Percentiles rank a stretch among this genome's conserved stretches.
Conservation (phyloP, 306 rosid genomes). For the Vicia faba region DNA sequence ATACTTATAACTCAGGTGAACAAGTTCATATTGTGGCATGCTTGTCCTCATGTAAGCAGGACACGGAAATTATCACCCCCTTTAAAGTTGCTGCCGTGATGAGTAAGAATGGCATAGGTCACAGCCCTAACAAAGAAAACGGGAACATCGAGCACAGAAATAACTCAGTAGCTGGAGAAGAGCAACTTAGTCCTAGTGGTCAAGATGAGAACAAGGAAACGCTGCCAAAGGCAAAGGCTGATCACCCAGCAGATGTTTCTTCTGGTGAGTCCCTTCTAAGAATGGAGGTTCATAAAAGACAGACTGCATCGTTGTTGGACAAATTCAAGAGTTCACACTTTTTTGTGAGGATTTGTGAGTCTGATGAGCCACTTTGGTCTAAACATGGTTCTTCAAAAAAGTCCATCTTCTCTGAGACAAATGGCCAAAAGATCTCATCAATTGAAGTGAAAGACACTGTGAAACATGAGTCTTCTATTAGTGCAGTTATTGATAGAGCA, state of each 20-base stretch:
- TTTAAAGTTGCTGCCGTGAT: conserved; percentile 93
- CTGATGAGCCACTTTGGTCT: conserved; percentile 85
- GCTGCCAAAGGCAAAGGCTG: conserved; percentile 34
- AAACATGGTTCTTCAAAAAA: conserved; percentile 55
- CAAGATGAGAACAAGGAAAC: conserved; percentile 52
- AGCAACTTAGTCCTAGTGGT: conserved; percentile 44
- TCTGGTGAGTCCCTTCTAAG: conserved; percentile 83
- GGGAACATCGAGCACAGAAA: conserved; percentile 52
- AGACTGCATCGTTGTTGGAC: conserved; percentile 69
- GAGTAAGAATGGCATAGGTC: conserved; percentile 73
- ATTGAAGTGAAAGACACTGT: conserved; percentile 49
- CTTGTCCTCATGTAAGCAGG: conserved; percentile 80
- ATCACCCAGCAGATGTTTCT: conserved; percentile 51
- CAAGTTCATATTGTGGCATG: conserved; percentile 87
- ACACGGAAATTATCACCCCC: conserved; percentile 87
- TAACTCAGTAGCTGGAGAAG: conserved; percentile 45
- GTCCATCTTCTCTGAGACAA: conserved; percentile 45
- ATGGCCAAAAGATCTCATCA: conserved; percentile 44
- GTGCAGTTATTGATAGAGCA: conserved; percentile 83
- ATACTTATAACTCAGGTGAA: conserved; percentile 68
- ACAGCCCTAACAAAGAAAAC: conserved; percentile 61
- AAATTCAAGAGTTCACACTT: conserved; percentile 87
- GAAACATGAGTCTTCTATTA: conserved; percentile 46
- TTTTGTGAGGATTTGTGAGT: conserved; percentile 92
- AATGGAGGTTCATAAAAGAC: conserved; percentile 83